Conservation (phyloP, 164 flowering plant species). For the Pachysandra terminalis region DNA sequence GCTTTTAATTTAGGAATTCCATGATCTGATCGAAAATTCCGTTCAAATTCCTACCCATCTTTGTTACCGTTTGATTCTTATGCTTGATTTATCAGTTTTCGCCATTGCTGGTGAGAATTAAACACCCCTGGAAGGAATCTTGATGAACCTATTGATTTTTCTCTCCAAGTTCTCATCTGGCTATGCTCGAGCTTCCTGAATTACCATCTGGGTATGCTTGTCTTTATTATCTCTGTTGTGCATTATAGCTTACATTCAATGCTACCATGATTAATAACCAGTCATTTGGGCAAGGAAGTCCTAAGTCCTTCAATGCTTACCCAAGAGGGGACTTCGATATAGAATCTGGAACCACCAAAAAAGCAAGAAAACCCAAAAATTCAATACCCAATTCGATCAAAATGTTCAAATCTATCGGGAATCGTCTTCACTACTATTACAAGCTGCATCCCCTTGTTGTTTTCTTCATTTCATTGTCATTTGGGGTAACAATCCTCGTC, state of each 20-base stretch:
- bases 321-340: conserved; percentile 74
- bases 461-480: conserved; percentile 50
- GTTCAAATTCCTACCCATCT: not conserved
- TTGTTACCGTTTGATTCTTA: not conserved
- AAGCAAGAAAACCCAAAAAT: conserved; percentile 41
- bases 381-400: conserved; percentile 25
- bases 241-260: conserved; percentile 17
- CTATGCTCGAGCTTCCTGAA: conserved; percentile 2
- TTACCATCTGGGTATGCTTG: conserved; percentile 4
- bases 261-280: conserved; percentile 49
- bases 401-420: conserved; percentile 58
- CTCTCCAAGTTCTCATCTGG: conserved; percentile 4
- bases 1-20: not conserved
- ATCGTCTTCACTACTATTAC: conserved; percentile 46
- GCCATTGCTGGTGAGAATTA: not conserved
- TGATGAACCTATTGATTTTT: not conserved
- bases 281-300: conserved; percentile 48
- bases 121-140: not conserved
- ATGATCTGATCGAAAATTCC: not conserved
- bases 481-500: conserved; percentile 55
- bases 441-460: conserved; percentile 63
- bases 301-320: conserved; percentile 71
- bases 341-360: conserved; percentile 64
- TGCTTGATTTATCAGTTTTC: not conserved
- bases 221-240: not conserved